Conservation (phyloP, 164 flowering plant genomes). For the Pachysandra terminalis region DNA sequence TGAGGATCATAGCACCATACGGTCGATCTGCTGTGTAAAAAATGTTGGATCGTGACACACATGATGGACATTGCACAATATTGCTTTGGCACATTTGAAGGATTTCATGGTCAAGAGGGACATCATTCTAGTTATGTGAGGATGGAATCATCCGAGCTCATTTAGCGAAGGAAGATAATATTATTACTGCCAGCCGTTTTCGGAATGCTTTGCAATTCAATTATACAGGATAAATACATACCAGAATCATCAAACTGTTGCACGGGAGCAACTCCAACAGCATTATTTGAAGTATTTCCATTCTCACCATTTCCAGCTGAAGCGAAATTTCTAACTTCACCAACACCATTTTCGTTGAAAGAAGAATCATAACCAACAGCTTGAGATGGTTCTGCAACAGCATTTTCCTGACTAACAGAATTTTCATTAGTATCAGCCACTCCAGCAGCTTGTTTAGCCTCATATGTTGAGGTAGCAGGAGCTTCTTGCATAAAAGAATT, state of each 20-base stretch:
- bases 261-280: constrained; percentile 32
- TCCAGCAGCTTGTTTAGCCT: constrained; percentile 17
- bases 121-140: too few relatives aligned
- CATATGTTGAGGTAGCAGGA: constrained; percentile 21
- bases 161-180: too few relatives aligned
- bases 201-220: not conserved
- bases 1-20: too few relatives aligned
- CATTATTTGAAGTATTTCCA: constrained; percentile 46
- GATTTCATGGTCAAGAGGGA: too few relatives aligned
- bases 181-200: too few relatives aligned
- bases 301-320: constrained; percentile 35
- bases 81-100: too few relatives aligned
- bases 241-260: constrained; percentile 55
- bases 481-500: constrained; percentile 34
- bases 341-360: constrained; percentile 40
- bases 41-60: too few relatives aligned
- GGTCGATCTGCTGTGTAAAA: too few relatives aligned
- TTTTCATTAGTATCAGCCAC: constrained; percentile 15
- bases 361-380: constrained; percentile 34
- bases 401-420: constrained; percentile 26
- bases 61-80: too few relatives aligned
- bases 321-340: constrained; percentile 23
- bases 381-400: constrained; percentile 30
- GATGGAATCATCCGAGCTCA: too few relatives aligned
- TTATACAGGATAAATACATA: constrained; percentile 21